These are phyloP conservation scores for Populus simonii DNA, from an alignment of 345 rosid genomes.

Conservation along the genomic window DNA sequence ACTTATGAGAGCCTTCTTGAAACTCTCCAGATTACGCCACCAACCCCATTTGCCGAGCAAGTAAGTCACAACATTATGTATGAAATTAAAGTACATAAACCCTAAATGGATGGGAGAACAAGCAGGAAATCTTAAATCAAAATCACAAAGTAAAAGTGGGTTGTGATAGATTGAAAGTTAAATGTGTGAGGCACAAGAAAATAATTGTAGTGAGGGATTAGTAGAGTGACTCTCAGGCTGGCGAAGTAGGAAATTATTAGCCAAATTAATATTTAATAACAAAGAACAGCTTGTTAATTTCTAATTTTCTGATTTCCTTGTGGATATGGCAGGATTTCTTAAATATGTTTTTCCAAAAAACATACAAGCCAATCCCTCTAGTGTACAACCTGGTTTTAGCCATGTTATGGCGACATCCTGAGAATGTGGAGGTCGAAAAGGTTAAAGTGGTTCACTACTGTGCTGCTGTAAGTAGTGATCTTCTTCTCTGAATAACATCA, in stretches of 20 bases:
- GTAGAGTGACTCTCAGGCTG: not conserved
- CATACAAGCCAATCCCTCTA: conserved; percentile 16
- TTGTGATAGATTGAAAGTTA: no score
- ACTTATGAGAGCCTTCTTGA: conserved; percentile 19
- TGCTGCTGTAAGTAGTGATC: conserved; percentile 18
- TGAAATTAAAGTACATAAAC: no score
- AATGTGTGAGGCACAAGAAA: no score
- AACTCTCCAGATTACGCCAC: conserved; percentile 12
- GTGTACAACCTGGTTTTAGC: conserved; percentile 22
- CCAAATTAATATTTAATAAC: not conserved
- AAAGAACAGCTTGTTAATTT: no score
- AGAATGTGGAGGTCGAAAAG: conserved; percentile 10
- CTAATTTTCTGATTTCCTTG: not conserved
- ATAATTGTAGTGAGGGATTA: no score
- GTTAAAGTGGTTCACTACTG: conserved; percentile 21
- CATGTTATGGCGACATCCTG: conserved; percentile 21
- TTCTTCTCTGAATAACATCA: not conserved
- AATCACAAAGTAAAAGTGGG: no score
- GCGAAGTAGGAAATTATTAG: not conserved
- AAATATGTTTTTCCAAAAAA: conserved; percentile 16
- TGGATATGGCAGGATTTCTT: conserved; percentile 16
- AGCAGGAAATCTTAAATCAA: no score
- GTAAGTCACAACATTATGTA: not conserved
- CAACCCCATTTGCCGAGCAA: conserved; percentile 25
- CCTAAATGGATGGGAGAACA: no score